Evolutionary conservation across 225 moss, liverwort and hornwort genomes (phyloP), one percentile per base, ranked within the genome.

Genomic region (Antitrichia curtipendula): DNA sequence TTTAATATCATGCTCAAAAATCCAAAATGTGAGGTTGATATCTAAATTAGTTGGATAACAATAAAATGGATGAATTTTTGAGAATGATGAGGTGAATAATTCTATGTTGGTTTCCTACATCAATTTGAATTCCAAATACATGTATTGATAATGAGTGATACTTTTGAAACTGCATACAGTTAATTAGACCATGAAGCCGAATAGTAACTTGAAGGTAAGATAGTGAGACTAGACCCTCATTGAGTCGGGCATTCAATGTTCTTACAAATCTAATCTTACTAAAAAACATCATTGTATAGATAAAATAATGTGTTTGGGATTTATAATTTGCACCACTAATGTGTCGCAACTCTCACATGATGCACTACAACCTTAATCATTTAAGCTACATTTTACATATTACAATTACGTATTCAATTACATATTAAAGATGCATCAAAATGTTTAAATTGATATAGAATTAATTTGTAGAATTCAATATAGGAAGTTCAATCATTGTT

Each of bases 21-120:
- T 50, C 13, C 8, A 20, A 50, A 32, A 74, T 21, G 12, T 20
- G 5, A 50, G 5, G 21, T 75, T 32, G 4, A 75, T 21, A 34
- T 34, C 5, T 32, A 75, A 21, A 32, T 32, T 32, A 13, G 21
- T 32, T 32, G 8, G 8, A 75, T 13, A 75, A 50, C 1, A 32
- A 20, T 50, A 12, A 19, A 75, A 75, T 75, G 0, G 8, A 34
- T 32, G 8, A 21, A 32, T 2, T 32, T 74, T 1, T 2, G 12
- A 12, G 1, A 20, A 32, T 3, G 8, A 32, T 7, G 20, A 32
- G 12, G 2, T 7, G 12, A 13, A 21, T 74, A 20, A 19, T 31
- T 47, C 31, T 47, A 20, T 49, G 0, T 19, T 49, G 3, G 7
- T 12, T 50, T 4, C 0, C 0, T 12, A 0, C 3, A 74, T 74